These are phyloP conservation scores for Acacia pycnantha DNA, from an alignment of 331 rosid genomes.

Conservation along the genomic window DNA sequence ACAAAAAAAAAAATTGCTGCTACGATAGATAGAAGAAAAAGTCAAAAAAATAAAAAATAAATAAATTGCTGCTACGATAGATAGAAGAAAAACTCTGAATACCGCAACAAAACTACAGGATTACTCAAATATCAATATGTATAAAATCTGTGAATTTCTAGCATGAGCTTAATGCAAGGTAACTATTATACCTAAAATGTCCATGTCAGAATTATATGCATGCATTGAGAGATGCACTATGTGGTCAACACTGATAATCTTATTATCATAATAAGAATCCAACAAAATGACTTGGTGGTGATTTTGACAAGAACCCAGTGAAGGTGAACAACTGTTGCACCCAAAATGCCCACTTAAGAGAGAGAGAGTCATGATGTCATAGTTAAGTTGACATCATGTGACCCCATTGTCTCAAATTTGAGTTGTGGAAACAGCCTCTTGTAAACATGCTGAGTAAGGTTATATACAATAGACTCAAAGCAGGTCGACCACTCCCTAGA, in stretches of 20 bases:
- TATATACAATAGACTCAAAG: background rate
- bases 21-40: no score
- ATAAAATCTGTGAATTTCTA: background rate
- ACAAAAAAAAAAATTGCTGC: background rate
- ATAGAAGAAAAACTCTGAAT: background rate
- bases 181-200: background rate
- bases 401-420: background rate
- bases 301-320: background rate
- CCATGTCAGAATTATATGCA: background rate
- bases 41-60: no score
- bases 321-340: background rate
- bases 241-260: background rate
- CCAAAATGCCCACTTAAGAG: background rate
- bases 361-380: background rate
- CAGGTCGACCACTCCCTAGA: background rate
- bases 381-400: background rate
- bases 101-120: background rate
- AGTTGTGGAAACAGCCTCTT: background rate
- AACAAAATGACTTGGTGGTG: background rate
- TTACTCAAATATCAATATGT: background rate
- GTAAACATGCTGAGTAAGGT: background rate
- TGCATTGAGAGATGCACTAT: background rate
- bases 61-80: background rate
- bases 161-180: background rate
- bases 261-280: background rate